A percentile compares a stretch with the other conserved stretches of the same genome.
Conservation (phyloP, 192 early-diverging fungal species). For the Funneliformis mosseae region DNA sequence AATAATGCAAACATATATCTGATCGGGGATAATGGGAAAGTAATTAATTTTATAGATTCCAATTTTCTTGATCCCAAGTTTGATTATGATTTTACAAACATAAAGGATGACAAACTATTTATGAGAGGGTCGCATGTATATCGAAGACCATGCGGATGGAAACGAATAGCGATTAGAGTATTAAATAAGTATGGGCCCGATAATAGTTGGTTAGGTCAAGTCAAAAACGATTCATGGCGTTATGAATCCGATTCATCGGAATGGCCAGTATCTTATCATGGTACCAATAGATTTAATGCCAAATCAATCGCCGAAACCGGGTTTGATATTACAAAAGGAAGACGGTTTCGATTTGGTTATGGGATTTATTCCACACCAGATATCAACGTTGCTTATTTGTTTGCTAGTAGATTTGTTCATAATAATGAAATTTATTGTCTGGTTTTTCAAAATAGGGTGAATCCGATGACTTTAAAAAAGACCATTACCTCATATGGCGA, state of each 20-base stretch:
- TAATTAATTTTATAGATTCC: background rate
- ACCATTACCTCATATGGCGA: background rate
- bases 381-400: background rate
- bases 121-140: background rate
- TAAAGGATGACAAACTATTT: background rate
- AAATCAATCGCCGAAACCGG: background rate
- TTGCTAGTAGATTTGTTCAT: slow-evolving; percentile 1
- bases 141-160: slow-evolving; percentile 19
- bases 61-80: background rate
- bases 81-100: slow-evolving; percentile 18
- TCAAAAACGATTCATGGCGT: background rate
- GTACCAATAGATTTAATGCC: background rate
- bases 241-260: background rate
- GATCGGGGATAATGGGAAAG: background rate
- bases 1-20: background rate
- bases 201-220: slow-evolving; percentile 17
- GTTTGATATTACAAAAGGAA: slow-evolving; percentile 2
- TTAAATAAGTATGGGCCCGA: background rate
- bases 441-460: slow-evolving; percentile 20
- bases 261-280: slow-evolving; percentile 24
- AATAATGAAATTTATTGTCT: background rate
- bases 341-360: background rate
- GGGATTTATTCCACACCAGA: slow-evolving; percentile 21
- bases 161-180: slow-evolving; percentile 4
- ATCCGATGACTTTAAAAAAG: slow-evolving; percentile 1